phyloP scores from a whole-genome alignment of 129 eudicot species.

The Dittrichia graveolens region DNA sequence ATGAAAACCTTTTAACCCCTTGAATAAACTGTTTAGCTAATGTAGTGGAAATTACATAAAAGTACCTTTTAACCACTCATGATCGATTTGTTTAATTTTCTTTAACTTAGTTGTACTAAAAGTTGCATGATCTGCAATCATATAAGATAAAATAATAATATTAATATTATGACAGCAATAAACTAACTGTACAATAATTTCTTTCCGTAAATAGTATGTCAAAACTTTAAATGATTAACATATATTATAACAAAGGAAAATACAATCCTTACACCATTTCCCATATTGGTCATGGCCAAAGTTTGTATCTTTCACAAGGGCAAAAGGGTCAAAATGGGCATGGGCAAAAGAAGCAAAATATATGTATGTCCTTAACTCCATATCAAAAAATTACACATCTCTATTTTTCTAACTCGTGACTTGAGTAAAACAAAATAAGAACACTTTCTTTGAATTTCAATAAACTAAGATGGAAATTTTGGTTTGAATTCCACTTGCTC shows the following conservation, averaged over 20 bases:
- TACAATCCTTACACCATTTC: conserved; percentile 28
- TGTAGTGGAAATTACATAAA: conserved; percentile 18
- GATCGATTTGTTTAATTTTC: conserved; percentile 9
- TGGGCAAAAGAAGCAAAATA: conserved; percentile 20
- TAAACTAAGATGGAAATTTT: neutral
- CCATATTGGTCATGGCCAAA: conserved; percentile 31
- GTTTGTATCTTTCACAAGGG: conserved; percentile 30
- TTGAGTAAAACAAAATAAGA: neutral
- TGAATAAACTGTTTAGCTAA: neutral
- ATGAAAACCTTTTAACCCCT: neutral
- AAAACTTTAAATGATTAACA: conserved; percentile 28
- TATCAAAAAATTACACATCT: conserved; percentile 1
- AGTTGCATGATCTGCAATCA: conserved; percentile 16
- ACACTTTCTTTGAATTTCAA: neutral
- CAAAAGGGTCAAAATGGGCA: conserved; percentile 28
- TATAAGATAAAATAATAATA: neutral
- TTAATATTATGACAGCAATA: too few species aligned
- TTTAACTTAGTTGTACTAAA: conserved; percentile 5
- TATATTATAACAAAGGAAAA: conserved; percentile 13
- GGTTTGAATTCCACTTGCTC: conserved; percentile 12
- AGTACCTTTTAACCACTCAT: conserved; percentile 9
- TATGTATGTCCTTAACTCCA: neutral
- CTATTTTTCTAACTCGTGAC: conserved; percentile 5
- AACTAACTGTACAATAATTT: neutral
- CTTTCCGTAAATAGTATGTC: conserved; percentile 26